A percentile compares a stretch with the other conserved stretches of the same genome.
Evolutionary conservation across 805 yeast species (phyloP).

Genomic region (Maudiozyma serrabonitensis): DNA sequence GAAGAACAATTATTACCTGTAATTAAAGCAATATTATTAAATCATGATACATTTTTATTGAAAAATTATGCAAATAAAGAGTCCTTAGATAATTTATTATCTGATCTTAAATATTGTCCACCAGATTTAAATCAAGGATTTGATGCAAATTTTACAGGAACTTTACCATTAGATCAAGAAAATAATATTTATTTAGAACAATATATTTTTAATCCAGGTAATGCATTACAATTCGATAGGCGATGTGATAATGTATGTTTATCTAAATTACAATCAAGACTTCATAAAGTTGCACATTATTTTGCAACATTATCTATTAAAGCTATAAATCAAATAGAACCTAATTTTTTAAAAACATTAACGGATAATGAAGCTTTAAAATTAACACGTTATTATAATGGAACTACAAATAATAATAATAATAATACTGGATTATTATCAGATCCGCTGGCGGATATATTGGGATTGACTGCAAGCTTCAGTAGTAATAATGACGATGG

Average conservation of each 20-base stretch:
- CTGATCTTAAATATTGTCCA: constrained; percentile 1
- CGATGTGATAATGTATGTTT: constrained; percentile 9
- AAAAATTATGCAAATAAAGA: constrained; percentile 24
- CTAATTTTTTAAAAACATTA: background rate
- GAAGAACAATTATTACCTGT: constrained; percentile 20
- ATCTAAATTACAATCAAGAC: constrained; percentile 11
- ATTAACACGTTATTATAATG: constrained; percentile 15
- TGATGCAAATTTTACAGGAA: constrained; percentile 24
- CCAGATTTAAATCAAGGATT: constrained; percentile 11
- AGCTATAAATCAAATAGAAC: constrained; percentile 4
- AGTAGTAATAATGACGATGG: background rate
- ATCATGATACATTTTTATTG: constrained; percentile 22
- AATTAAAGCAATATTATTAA: constrained; percentile 14
- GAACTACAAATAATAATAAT: background rate
- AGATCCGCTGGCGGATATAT: background rate
- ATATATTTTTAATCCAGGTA: constrained; percentile 16
- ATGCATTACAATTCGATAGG: constrained; percentile 10
- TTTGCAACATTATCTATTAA: constrained; percentile 16
- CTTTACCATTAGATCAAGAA: constrained; percentile 5
- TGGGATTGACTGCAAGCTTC: background rate
- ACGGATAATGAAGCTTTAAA: constrained; percentile 10
- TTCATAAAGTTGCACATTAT: constrained; percentile 16
- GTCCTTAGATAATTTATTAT: constrained; percentile 10
- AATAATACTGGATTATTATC: background rate
- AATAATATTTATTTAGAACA: constrained; percentile 17